Base-by-base conservation (phyloP, 495 filamentous ascomycete genomes). In the Penicillium fimorum region DNA sequence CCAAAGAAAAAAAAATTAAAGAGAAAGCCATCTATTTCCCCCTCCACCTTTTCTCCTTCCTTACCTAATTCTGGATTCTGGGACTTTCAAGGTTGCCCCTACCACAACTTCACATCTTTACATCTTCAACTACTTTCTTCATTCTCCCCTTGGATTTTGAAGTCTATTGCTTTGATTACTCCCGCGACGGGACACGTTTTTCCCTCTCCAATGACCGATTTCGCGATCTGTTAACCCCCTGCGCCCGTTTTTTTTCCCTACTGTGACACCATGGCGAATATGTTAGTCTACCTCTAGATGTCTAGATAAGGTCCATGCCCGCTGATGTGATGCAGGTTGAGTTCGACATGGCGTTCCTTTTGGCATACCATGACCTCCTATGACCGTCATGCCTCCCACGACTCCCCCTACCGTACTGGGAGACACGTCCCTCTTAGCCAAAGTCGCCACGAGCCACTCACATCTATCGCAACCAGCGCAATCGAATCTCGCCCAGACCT, bases 361-460 rank as follows among this genome's bases (percentile, higher is more conserved):
- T 97, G 93, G 93, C 93, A 97, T 81, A 88, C 91, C 50, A 94
- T 97, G 91, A 96, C 91, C 73, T 82, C 80, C 65, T 71, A 82
- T 75, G 77, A 88, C 68, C 79, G 85, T 81, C 88, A 94, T 83
- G 89, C 91, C 53, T 83, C 82, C 59, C 88, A 84, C 73, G 88
- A 96, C 72, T 94, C 91, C 49, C 89, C 94, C 29, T 91, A 95
- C 73, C 84, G 90, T 63, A 87, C 86, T 33, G 89, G 89, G 40
- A 83, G 82, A 69, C 89, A 93, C 69, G 87, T 92, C 56, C 90
- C 88, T 54, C 81, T 94, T 53, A 81, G 82, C 60, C 81, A 85
- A 70, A 85, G 81, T 55, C 84, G 88, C 53, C 83, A 88, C 65
- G 81, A 84, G 45, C 84, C 84, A 47, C 77, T 96, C 57, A 90